These are phyloP conservation scores for Wickerhamomyces strasburgensis DNA, from an alignment of 805 yeast species.

Conservation along the genomic window DNA sequence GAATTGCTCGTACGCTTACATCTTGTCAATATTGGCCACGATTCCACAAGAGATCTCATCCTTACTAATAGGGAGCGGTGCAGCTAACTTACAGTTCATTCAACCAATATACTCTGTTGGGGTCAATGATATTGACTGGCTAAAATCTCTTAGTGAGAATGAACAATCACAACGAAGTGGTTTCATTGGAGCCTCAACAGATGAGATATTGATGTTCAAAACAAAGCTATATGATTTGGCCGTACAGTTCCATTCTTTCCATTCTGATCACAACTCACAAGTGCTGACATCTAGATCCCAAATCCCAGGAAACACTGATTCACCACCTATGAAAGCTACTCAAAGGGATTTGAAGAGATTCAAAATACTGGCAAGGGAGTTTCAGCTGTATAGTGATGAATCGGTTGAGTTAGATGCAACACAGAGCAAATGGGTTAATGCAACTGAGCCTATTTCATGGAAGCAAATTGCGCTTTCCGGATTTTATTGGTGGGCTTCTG, in stretches of 20 bases:
- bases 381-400: slow-evolving; percentile 9
- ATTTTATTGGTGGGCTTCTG: slow-evolving; percentile 83
- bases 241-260: slow-evolving; percentile 20
- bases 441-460: slow-evolving; percentile 49
- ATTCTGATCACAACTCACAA: slow-evolving; percentile 5
- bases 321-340: slow-evolving; percentile 23
- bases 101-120: slow-evolving; percentile 61
- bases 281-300: slow-evolving; percentile 8
- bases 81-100: slow-evolving; percentile 26
- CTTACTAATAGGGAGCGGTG: slow-evolving; percentile 26
- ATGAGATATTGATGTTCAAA: slow-evolving; percentile 57
- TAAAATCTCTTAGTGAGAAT: slow-evolving; percentile 18
- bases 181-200: slow-evolving; percentile 61
- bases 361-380: slow-evolving; percentile 24
- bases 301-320: slow-evolving; percentile 9
- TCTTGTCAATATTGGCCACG: slow-evolving; percentile 55
- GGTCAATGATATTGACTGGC: slow-evolving; percentile 47
- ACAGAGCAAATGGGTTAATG: slow-evolving; percentile 39
- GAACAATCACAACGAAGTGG: slow-evolving; percentile 19
- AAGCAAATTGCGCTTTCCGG: slow-evolving; percentile 62
- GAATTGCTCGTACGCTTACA: slow-evolving; percentile 48
- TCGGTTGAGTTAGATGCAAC: slow-evolving; percentile 11
- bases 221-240: slow-evolving; percentile 44
- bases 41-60: slow-evolving; percentile 52
- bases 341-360: slow-evolving; percentile 35